Percentiles rank a stretch among this genome's conserved stretches.
These are phyloP conservation scores for Penicillium roqueforti DNA, from an alignment of 495 filamentous ascomycete genomes.

Conservation along the genomic window DNA sequence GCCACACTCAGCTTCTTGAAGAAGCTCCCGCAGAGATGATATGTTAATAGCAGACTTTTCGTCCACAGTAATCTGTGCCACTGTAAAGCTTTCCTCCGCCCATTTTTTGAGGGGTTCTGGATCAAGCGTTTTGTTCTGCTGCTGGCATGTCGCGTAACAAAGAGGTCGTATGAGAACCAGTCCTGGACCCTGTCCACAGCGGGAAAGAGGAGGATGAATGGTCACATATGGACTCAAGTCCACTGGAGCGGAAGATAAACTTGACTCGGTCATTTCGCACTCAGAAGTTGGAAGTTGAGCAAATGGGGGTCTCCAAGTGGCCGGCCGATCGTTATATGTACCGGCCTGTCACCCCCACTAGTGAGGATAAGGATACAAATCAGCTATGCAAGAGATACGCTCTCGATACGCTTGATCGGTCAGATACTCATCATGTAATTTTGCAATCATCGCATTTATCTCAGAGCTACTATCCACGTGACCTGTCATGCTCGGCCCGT, in stretches of 20 bases:
- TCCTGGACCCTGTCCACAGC: conserved; percentile 52
- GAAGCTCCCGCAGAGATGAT: conserved; percentile 1
- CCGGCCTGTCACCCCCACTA: background rate
- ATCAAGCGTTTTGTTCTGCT: conserved; percentile 25
- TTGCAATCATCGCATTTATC: background rate
- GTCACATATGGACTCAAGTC: conserved; percentile 7
- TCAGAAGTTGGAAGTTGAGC: background rate
- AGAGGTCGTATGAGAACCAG: conserved; percentile 42
- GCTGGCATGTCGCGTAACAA: conserved; percentile 18
- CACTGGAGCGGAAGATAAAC: conserved; percentile 11
- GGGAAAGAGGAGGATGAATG: conserved; percentile 53
- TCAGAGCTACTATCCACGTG: conserved; percentile 2
- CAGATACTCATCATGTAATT: background rate
- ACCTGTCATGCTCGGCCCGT: conserved; percentile 16
- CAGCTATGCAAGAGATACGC: background rate
- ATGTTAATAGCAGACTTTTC: conserved; percentile 5
- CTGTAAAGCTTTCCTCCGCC: conserved; percentile 39
- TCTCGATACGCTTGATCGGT: background rate
- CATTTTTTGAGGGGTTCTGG: conserved; percentile 36
- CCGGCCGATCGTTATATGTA: background rate
- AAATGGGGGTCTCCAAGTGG: background rate
- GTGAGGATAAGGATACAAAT: background rate
- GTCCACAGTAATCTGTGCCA: conserved; percentile 27
- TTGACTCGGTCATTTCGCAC: background rate
- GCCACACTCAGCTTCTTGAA: conserved; percentile 14